Base-by-base conservation (phyloP, 768 basidiomycete species). In the Boletellus sp. region DNA sequence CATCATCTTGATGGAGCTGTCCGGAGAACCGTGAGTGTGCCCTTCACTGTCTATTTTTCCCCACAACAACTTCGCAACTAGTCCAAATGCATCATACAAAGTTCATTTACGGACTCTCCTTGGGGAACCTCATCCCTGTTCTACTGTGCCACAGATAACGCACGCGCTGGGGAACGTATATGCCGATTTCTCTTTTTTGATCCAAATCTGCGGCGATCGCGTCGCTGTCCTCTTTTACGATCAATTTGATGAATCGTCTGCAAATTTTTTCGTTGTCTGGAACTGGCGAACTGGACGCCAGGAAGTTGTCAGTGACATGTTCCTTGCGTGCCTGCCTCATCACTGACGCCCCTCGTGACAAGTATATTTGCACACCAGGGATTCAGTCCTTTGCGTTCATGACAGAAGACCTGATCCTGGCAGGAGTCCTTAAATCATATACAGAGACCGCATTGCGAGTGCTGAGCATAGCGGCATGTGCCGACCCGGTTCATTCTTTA, bases 381-480 rank as follows among this genome's bases (percentile, higher is more conserved):
- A 52, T 72, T 36, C 60, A 52, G 23, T 70, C 71, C 12, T 72
- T 65, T 46, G 58, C 65, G 1, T 72, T 72, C 52, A 56, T 72
- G 41, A 56, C 68, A 17, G 67, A 70, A 20, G 59, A 61, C 34
- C 28, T 68, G 26, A 49, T 69, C 36, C 37, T 69, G 36, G 55
- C 59, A 15, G 55, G 50, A 20, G 37, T 65, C 43, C 32, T 54
- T 24, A 48, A 31, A 42, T 23, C 52, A 9, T 17, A 47, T 36
- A 33, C 10, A 5, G 40, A 49, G 9, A 48, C 55, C 10, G 20
- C 47, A 17, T 50, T 67, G 46, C 52, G 48, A 36, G 55, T 67
- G 39, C 19, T 67, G 16, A 61, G 41, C 11, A 36, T 69, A 26
- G 45, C 45, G 36, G 49, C 56, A 26, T 36, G 34, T 32, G 9